These are phyloP conservation scores for Pascua guehoae DNA, from an alignment of 1,284 basidiomycete genomes.

Conservation along the genomic window DNA sequence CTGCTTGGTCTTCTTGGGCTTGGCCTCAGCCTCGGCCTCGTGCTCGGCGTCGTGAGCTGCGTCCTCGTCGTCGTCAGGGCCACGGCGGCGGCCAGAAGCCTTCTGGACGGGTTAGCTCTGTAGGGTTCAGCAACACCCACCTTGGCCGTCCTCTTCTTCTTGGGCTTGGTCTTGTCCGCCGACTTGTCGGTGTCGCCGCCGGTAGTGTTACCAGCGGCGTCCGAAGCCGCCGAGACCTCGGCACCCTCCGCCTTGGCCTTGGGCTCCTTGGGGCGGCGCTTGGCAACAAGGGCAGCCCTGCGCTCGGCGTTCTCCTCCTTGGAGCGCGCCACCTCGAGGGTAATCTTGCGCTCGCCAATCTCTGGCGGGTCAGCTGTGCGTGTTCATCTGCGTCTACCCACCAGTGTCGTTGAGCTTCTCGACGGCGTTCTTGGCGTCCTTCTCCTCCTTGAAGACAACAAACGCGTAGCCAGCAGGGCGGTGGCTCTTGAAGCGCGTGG, in stretches of 20 bases:
- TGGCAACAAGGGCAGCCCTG: conserved; percentile 27
- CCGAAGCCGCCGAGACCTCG: conserved; percentile 46
- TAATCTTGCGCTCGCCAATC: conserved; percentile 79
- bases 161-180: background rate
- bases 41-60: conserved; percentile 23
- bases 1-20: conserved; percentile 27
- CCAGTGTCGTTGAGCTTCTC: conserved; percentile 68
- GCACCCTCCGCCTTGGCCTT: conserved; percentile 32
- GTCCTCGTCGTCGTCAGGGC: conserved; percentile 40
- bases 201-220: conserved; percentile 47
- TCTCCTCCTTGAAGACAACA: conserved; percentile 72
- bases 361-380: conserved; percentile 42
- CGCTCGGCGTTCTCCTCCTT: conserved; percentile 71
- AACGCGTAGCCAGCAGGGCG: conserved; percentile 76
- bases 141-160: background rate
- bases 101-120: conserved; percentile 14
- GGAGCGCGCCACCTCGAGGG: conserved; percentile 86
- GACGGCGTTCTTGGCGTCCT: conserved; percentile 80
- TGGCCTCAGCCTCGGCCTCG: conserved; percentile 14
- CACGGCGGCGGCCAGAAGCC: conserved; percentile 34
- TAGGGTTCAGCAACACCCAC: background rate
- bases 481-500: conserved; percentile 35
- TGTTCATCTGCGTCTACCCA: background rate
- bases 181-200: conserved; percentile 18
- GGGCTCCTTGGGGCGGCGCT: conserved; percentile 23